Base-by-base conservation (phyloP, 768 basidiomycete genomes). In the Fomitopsis serialis region DNA sequence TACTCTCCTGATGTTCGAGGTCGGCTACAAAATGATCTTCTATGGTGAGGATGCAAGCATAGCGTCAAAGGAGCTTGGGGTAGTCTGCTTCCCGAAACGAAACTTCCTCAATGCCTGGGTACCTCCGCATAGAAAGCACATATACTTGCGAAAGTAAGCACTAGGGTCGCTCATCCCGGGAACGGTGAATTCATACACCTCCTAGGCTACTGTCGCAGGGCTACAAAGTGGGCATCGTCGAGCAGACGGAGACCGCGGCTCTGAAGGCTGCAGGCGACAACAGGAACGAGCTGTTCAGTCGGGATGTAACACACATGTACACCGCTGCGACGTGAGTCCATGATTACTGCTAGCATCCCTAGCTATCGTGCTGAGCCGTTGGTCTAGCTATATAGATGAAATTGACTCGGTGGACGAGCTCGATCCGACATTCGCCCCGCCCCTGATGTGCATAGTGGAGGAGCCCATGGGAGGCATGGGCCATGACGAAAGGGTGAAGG, bases 181-280 rank as follows among this genome's bases (percentile, higher is more conserved):
- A 9, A 19, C 15, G 5, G 15, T 40, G 15, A 19, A 17, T 19
- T 17, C 6, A 8, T 52, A 24, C 22, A 23, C 71, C 35, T 0
- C 32, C 11, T 27, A 86, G 92, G 56, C 74, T 95, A 15, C 73
- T 95, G 25, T 82, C 88, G 4, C 79, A 80, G 54, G 92, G 92
- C 0, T 74, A 91, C 65, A 85, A 88, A 67, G 91, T 93, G 35
- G 92, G 93, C 2, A 78, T 95, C 25, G 84, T 92, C 1, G 75
- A 82, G 22, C 93, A 95, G 64, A 79, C 77, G 0, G 92, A 95
- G 68, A 94, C 93, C 0, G 89, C 92, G 17, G 92, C 92, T 0
- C 75, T 95, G 46, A 95, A 95, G 72, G 92, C 89, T 70, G 82
- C 75, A 2, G 74, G 89, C 45, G 86, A 89, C 54, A 92, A 84